Evolutionary conservation across 2,329 filamentous ascomycete genomes (phyloP), one percentile per base, ranked within the genome.

Genomic region (Claviceps maximensis): DNA sequence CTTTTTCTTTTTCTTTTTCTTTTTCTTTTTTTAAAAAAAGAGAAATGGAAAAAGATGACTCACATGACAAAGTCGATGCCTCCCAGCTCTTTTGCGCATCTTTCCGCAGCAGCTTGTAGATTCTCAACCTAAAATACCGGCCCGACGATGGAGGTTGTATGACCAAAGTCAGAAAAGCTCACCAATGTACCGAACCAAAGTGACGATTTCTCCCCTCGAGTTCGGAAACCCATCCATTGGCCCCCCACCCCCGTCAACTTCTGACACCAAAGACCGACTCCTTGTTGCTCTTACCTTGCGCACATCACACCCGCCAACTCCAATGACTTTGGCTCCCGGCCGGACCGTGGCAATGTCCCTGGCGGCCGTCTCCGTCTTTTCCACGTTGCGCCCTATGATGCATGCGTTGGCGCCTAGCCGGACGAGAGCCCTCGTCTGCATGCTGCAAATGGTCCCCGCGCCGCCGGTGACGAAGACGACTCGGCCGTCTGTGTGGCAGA

Each of bases 381-480:
- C 82, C 46, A 84, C 79, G 66, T 88, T 95, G 60, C 93, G 85
- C 42, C 93, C 93, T 53, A 97, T 80, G 63, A 98, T 97, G 69
- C 87, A 95, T 49, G 93, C 93, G 62, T 97, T 85, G 46, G 89
- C 91, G 51, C 93, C 93, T 8, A 98, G 82, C 57, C 90, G 80
- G 25, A 98, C 89, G 55, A 98, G 75, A 4, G 93, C 93, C 58
- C 89, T 81, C 33, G 95, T 93, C 73, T 97, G 93, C 53, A 87
- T 89, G 61, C 86, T 93, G 74, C 93, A 96, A 64, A 98, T 97
- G 27, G 86, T 85, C 53, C 93, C 91, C 5, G 89, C 89, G 51
- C 93, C 93, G 54, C 93, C 93, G 3, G 93, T 98, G 63, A 94
- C 94, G 70, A 97, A 95, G 60, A 91, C 80, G 46, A 97, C 90